Percentiles rank a stretch among this genome's conserved stretches.
Conservation (phyloP, 2,329 filamentous ascomycete genomes). For the Calycina marina region DNA sequence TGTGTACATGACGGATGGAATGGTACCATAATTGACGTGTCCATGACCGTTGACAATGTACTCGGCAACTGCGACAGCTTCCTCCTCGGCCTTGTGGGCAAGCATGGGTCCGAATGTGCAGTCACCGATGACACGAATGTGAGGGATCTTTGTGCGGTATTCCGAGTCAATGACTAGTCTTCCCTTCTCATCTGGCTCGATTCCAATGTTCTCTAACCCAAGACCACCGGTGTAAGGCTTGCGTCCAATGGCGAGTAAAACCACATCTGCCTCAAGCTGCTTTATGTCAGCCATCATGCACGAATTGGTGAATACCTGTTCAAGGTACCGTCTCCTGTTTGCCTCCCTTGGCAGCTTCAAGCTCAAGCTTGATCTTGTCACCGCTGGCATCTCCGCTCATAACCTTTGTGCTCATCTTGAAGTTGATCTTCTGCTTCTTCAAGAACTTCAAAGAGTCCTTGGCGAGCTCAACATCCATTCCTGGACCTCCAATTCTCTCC, state of each 20-base stretch:
- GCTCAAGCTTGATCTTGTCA: constrained; percentile 63
- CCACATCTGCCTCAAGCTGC: constrained; percentile 83
- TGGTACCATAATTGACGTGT: constrained; percentile 97
- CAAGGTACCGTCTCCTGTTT: constrained; percentile 61
- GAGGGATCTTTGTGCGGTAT: constrained; percentile 93
- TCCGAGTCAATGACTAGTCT: constrained; percentile 95
- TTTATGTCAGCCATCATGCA: constrained; percentile 9
- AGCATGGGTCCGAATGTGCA: constrained; percentile 97
- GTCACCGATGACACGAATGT: constrained; percentile 94
- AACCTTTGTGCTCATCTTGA: constrained; percentile 97
- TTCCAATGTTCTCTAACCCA: constrained; percentile 82
- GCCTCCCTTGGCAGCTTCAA: constrained; percentile 91
- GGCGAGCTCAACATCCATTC: constrained; percentile 90
- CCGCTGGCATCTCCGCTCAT: constrained; percentile 67
- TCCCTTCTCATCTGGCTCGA: constrained; percentile 85
- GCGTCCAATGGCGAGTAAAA: constrained; percentile 91
- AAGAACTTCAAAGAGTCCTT: constrained; percentile 88
- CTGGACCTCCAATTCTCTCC: constrained; percentile 88
- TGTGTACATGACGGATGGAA: constrained; percentile 99
- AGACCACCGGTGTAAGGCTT: constrained; percentile 88
- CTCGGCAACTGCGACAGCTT: constrained; percentile 86
- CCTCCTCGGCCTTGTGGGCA: constrained; percentile 98
- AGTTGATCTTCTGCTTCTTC: constrained; percentile 92
- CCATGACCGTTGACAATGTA: constrained; percentile 97
- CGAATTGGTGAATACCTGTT: neutral